A percentile compares a stretch with the other conserved stretches of the same genome.
These are phyloP conservation scores for Tricholomella constricta DNA, from an alignment of 768 basidiomycete species.

Conservation along the genomic window DNA sequence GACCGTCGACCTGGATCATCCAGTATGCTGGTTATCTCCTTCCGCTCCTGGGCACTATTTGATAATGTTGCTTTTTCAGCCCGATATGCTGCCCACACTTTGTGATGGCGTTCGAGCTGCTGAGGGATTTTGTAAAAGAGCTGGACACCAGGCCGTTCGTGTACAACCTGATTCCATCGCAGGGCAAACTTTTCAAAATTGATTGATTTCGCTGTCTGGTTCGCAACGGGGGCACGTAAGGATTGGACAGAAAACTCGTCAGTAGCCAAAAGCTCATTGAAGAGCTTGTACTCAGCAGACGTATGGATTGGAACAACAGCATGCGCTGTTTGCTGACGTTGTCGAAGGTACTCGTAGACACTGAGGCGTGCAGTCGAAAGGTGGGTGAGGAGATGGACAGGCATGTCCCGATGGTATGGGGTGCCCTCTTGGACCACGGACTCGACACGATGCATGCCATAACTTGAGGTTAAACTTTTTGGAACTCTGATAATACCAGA, in stretches of 20 bases:
- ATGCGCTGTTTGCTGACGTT: not conserved
- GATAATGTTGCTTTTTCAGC: not conserved
- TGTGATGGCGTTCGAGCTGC: not conserved
- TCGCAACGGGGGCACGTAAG: not conserved
- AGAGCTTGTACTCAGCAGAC: not conserved
- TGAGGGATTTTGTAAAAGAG: not conserved
- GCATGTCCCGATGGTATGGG: slow-evolving; percentile 1
- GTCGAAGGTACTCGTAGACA: not conserved
- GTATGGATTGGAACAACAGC: slow-evolving; percentile 5
- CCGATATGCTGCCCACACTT: not conserved
- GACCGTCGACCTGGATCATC: not conserved
- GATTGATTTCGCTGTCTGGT: not conserved
- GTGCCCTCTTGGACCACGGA: not conserved
- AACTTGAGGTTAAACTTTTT: not conserved
- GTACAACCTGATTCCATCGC: not conserved
- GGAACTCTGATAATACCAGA: slow-evolving; percentile 1
- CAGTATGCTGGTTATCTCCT: not conserved
- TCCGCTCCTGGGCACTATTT: not conserved
- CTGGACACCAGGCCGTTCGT: not conserved
- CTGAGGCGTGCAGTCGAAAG: not conserved
- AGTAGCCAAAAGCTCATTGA: not conserved
- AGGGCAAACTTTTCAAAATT: not conserved
- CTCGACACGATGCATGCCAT: slow-evolving; percentile 2
- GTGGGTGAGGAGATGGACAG: not conserved
- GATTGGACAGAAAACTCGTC: not conserved